Evolutionary conservation across 2,329 filamentous ascomycete species (phyloP), one percentile per base, ranked within the genome.

Genomic region (Davidsoniella australis): DNA sequence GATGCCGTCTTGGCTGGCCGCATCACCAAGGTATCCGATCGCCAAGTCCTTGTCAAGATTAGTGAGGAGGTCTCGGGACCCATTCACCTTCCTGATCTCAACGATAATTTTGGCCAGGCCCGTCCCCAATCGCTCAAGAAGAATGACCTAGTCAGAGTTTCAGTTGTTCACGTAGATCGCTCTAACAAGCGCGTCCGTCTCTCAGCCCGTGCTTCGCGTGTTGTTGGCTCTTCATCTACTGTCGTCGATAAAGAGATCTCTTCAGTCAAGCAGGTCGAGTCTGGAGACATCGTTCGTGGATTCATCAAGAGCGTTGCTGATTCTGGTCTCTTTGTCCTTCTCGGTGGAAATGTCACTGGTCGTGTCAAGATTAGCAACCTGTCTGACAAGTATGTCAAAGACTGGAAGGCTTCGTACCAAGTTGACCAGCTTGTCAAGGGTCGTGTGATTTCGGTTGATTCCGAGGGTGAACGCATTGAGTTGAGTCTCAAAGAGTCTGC

Each of bases 301-400:
- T 96, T 98, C 58, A 76, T 98, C 57, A 93, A 87, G 66, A 85
- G 86, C 56, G 78, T 96, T 40, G 75, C 84, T 0, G 86, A 94
- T 56, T 89, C 87, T 61, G 91, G 91, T 48, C 64, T 98, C 2
- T 94, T 95, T 58, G 76, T 98, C 43, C 74, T 80, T 23, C 71
- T 98, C 2, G 87, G 88, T 41, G 83, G 85, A 16, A 78, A 82
- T 54, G 72, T 94, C 16, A 84, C 83, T 45, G 88, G 80, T 1
- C 82, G 88, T 58, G 83, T 94, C 44, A 82, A 85, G 56, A 81
- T 96, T 48, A 77, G 82, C 8, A 88, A 96, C 61, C 72, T 98
- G 12, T 94, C 88, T 0, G 91, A 98, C 61, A 75, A 77, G 6
- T 98, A 80, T 62, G 67, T 98, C 58, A 96, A 96, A 64, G 85